A percentile compares a stretch with the other conserved stretches of the same genome.
These are phyloP conservation scores for Pyricularia grisea DNA, from an alignment of 2,329 filamentous ascomycete species.

Conservation along the genomic window DNA sequence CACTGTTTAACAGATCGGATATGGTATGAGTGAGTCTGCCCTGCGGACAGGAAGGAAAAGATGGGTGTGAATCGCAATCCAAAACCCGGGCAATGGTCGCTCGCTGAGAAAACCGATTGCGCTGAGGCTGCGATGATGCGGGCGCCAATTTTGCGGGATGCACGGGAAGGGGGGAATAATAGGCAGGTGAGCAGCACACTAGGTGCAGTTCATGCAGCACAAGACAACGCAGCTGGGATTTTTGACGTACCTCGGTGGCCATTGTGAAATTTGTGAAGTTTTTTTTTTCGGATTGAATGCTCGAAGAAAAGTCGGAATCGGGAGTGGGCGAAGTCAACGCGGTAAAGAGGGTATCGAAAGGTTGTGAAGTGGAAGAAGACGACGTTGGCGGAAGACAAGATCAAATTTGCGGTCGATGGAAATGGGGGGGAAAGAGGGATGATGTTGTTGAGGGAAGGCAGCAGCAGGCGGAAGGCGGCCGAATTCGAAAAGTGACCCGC, in stretches of 20 bases:
- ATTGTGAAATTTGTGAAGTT: constrained; percentile 1
- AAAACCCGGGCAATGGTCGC: not conserved
- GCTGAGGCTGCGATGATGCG: not conserved
- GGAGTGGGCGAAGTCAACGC: not conserved
- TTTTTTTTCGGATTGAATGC: not conserved
- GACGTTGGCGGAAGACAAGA: not conserved
- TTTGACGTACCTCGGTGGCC: constrained; percentile 9
- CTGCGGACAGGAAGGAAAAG: not conserved
- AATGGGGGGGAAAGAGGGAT: constrained; percentile 4
- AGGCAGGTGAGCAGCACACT: not conserved
- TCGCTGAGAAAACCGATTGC: not conserved
- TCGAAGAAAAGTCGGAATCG: not conserved
- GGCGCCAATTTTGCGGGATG: not conserved
- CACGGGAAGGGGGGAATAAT: not conserved
- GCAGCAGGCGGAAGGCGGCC: constrained; percentile 4
- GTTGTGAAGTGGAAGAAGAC: constrained; percentile 1
- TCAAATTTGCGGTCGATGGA: constrained; percentile 3
- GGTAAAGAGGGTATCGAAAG: constrained; percentile 5
- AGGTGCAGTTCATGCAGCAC: not conserved
- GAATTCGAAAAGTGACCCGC: constrained; percentile 1
- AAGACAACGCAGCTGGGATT: not conserved
- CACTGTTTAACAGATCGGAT: not conserved
- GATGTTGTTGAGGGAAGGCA: constrained; percentile 7
- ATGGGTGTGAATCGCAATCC: not conserved
- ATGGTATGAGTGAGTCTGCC: not conserved